Conservation (phyloP, 2,329 filamentous ascomycete species). For the Venturia aucupariae region DNA sequence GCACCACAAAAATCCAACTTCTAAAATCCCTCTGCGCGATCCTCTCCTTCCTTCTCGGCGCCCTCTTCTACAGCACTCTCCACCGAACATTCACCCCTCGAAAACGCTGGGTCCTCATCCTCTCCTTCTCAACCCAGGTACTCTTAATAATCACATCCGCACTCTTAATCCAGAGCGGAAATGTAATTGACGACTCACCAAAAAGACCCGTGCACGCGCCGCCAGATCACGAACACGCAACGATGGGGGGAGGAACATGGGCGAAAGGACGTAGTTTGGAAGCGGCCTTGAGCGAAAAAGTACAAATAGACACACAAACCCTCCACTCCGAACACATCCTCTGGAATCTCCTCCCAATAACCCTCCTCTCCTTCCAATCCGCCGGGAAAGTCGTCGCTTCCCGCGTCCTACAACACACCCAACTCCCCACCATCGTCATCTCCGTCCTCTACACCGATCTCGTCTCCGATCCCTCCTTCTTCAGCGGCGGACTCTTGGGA, state of each 20-base stretch:
- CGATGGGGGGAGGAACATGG: no score
- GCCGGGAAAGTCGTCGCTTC: constrained; percentile 71
- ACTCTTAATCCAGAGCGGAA: not conserved
- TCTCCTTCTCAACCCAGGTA: constrained; percentile 32
- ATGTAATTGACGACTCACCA: not conserved
- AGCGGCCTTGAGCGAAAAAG: no score
- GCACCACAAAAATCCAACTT: constrained; percentile 43
- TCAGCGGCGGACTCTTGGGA: constrained; percentile 26
- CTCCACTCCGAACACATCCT: not conserved
- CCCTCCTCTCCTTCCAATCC: constrained; percentile 64
- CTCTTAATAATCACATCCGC: constrained; percentile 27
- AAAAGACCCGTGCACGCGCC: not conserved
- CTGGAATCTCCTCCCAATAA: constrained; percentile 41
- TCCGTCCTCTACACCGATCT: constrained; percentile 58
- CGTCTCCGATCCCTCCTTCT: constrained; percentile 55
- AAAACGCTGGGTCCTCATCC: constrained; percentile 54
- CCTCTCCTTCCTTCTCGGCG: constrained; percentile 60
- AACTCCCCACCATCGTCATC: constrained; percentile 59
- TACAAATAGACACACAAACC: not conserved
- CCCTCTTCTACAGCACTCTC: constrained; percentile 60
- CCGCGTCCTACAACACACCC: constrained; percentile 61
- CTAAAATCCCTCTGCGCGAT: constrained; percentile 65
- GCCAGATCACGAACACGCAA: not conserved
- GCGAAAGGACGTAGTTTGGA: no score
- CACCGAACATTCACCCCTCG: constrained; percentile 53